Evolutionary conservation across 257 asterid genomes (phyloP).

Genomic region (Nicotiana tomentosiformis): DNA sequence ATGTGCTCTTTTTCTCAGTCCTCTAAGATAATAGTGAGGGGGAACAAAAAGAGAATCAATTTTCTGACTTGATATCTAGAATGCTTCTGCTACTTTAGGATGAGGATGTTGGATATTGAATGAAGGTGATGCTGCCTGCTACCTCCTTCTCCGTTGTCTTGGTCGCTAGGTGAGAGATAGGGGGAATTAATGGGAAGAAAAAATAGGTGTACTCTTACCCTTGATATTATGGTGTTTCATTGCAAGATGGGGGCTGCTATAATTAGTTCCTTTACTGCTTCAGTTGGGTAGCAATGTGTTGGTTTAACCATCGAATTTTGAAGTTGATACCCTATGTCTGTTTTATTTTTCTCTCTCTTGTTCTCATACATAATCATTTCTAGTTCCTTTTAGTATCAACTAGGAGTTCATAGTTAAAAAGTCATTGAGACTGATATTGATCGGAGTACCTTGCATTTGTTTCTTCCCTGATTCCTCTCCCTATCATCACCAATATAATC

Average conservation of each 20-base stretch:
- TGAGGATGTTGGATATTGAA: neutral
- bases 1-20: neutral
- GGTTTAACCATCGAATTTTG: neutral
- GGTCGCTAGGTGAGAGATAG: neutral
- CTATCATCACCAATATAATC: neutral
- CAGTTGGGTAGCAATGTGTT: neutral
- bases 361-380: neutral
- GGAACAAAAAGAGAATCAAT: neutral
- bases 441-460: neutral
- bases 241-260: neutral
- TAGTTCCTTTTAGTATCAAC: neutral
- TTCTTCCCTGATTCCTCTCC: neutral
- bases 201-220: neutral
- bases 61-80: neutral
- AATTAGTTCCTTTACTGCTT: constrained; percentile 1
- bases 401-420: neutral
- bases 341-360: neutral
- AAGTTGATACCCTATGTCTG: neutral
- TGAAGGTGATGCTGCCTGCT: neutral
- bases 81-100: neutral
- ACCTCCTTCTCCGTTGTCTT: neutral
- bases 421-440: neutral
- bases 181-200: neutral
- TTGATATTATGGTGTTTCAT: neutral
- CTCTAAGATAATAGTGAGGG: neutral